Evolutionary conservation across 441 rosid genomes (phyloP), one percentile per base, ranked within the genome.

Genomic region (Gossypium laxum): DNA sequence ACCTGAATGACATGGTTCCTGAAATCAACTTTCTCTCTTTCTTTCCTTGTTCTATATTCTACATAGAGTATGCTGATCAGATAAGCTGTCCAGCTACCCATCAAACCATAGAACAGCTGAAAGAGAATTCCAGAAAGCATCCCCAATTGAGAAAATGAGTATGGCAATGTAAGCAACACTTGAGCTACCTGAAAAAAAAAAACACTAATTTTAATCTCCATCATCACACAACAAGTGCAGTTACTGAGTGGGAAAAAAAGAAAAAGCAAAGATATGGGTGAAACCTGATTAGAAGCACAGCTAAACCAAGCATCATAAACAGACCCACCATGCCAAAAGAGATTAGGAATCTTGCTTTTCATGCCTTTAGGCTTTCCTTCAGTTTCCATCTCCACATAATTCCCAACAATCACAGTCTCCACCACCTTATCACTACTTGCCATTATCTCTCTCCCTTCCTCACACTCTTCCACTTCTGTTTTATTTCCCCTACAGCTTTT

Each of bases 361-460:
- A 86, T 45, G 80, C 77, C 77, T 38, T 70, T 71, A 19, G 90
- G 78, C 75, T 87, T 86, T 38, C 88, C 93, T 77, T 87, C 93
- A 41, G 81, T 69, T 74, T 93, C 98, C 96, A 93, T 93, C 81
- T 91, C 98, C 57, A 87, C 96, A 73, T 91, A 93, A 82, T 87
- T 91, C 24, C 96, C 98, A 1, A 78, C 92, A n/a, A 89, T 85
- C 75, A 87, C 93, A 0, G 92, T 88, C 86, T 93, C 98, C 77
- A 75, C 96, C 48, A 68, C 96, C 85, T 88, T 93, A 66, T 91
- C 97, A 67, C 77, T 75, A 52, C 57, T 52, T 56, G 84, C 87
- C 83, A 84, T 82, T 74, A 62, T 83, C 43, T 45, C 75, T 72
- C 14, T 7, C 58, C 8, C 26, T 6, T 12, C 10, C 24, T 43